Base-by-base conservation (phyloP, 1,139 yeast genomes). In the Sugiyamaella japonica region DNA sequence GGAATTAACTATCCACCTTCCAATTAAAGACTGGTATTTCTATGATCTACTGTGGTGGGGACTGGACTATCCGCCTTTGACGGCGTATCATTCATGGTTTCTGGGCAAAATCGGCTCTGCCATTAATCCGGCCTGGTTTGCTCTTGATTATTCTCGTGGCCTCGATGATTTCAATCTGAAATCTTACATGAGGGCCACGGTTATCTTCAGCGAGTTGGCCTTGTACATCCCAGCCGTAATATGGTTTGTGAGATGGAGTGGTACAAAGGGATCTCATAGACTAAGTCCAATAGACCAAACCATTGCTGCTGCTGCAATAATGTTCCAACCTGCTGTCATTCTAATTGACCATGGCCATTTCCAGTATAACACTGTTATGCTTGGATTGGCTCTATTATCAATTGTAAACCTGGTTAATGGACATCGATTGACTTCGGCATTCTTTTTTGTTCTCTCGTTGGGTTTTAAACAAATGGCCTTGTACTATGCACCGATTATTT, bases 341-440 rank as follows among this genome's bases (percentile, higher is more conserved):
- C 76, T 95, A 56, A 84, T 95, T 55, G 99, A 95, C 68, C 97
- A 95, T 70, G 99, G 99, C 9, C 99, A 95, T 72, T 95, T 93
- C 72, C 99, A 95, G 73, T 91, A 83, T 73, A 93, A 95, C 66
- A 82, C 91, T 0, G 95, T 93, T 15, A 93, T 95, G 98, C 80
- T 95, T 49, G 99, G 99, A 0, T 75, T 89, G 36, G 78, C 91
- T 12, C 74, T 93, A 36, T 75, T 84, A 59, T 78, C 95, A 0
- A 73, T 90, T 38, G 82, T 82, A 54, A 85, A 85, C 60, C 74
- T 91, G 50, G 70, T 87, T 43, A 48, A 63, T 42, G 80, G 82
- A 56, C 86, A 84, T 39, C 81, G 83, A 63, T 78, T 83, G 54
- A 76, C 82, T 2, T 95, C 95, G 0, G 85, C 96, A n/a, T 72